Base-by-base conservation (phyloP, 2,329 filamentous ascomycete genomes). In the Colletotrichum brevisporum region DNA sequence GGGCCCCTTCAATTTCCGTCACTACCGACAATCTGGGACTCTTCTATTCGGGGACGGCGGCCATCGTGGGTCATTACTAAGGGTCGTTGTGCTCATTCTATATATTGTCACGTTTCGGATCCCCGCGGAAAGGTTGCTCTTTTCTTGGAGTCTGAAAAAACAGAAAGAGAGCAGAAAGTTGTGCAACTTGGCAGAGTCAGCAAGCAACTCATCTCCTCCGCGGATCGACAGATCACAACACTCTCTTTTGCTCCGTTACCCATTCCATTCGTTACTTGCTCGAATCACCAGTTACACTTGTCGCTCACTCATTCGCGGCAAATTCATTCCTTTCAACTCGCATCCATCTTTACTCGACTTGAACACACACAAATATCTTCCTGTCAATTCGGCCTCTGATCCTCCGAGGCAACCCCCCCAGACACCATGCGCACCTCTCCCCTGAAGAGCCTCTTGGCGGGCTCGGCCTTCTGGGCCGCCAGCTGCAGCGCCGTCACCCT, bases 401-500 rank as follows among this genome's bases (percentile, higher is more conserved):
- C 43, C n/a, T 67, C 52, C 45, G 15, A 43, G 10, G 21, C 21
- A 24, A 24, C 21, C 12, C 47, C 57, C 18, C 26, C 31, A 51
- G 26, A 10, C 10, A 54, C 52, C 12, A 67, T 63, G 64, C 59
- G 59, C 52, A 18, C 45, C 36, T 63, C 59, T 56, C 45, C 52
- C 26, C 39, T 63, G 52, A 67, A 45, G 31, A 57, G 18, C 45
- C 31, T 63, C 64, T 67, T 67, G 52, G 59, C 64, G 24, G 64
- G 51, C 15, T 63, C 59, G 50, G 64, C 52, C 47, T 36, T 63
- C 26, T 45, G 26, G 52, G 64, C 36, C 18, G 65, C 53, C 6
- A 67, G 68, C 16, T 60, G 57, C 54, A 69, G 60, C 48, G 71
- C 71, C 13, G 69, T 71, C 45, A 72, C 58, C 39, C 67, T 73